Conservation (phyloP, 139 green algal genomes). For the Haematococcus sp. region DNA sequence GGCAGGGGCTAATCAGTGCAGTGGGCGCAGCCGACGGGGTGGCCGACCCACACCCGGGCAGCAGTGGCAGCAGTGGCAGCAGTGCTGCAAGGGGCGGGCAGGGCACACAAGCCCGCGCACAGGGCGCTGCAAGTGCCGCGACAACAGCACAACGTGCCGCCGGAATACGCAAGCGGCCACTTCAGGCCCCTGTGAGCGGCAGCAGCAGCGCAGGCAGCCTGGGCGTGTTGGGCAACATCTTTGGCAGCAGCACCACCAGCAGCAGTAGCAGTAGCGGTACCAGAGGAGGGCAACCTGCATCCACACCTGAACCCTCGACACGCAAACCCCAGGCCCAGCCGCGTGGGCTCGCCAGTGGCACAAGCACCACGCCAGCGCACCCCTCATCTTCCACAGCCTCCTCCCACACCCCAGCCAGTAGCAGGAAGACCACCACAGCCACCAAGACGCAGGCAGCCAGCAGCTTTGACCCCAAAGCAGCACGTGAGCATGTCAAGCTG, state of each 20-base stretch:
- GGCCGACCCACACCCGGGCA: background rate
- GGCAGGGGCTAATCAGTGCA: conserved; percentile 65
- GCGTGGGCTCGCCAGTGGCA: background rate
- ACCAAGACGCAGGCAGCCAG: background rate
- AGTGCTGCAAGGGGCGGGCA: background rate
- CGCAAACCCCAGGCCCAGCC: background rate
- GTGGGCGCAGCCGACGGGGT: background rate
- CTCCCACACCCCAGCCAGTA: no score
- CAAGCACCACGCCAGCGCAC: background rate
- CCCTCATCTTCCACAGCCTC: background rate
- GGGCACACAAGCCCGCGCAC: background rate
- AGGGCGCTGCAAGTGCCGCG: background rate
- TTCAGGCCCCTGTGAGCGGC: background rate
- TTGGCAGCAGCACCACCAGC: background rate
- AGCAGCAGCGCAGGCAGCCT: conserved; percentile 3
- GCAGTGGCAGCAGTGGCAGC: background rate
- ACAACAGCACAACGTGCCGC: background rate
- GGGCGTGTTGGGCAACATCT: conserved; percentile 3
- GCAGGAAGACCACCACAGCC: conserved; percentile 4
- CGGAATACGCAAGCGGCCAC: background rate
- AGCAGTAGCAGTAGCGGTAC: conserved; percentile 6
- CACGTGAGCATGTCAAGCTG: conserved; percentile 35
- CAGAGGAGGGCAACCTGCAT: background rate
- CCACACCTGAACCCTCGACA: background rate
- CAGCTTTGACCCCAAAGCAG: background rate